Base-by-base conservation (phyloP, 345 rosid genomes). In the Murraya paniculata region DNA sequence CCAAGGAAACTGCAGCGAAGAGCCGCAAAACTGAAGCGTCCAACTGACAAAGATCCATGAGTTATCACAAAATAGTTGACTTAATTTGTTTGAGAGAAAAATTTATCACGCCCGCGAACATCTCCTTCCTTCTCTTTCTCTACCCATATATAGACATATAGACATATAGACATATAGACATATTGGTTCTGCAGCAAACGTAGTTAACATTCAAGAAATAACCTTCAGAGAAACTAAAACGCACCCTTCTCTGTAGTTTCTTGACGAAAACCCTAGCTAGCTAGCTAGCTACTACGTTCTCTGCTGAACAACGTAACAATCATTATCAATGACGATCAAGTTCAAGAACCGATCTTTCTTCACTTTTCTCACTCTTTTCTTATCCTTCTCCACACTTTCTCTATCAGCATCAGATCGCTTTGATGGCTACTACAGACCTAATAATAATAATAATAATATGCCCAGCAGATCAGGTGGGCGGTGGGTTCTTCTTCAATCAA, bases 401-500 rank as follows among this genome's bases (percentile, higher is more conserved):
- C 58, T 61, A 10, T 50, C 84, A 30, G 21, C 13, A 45, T 13
- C 50, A 14, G 50, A 45, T 13, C 50, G 25, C n/a, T 22, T 64
- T 4, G 78, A 14, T 22, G 7, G 38, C 60, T 6, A 53, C 22
- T 18, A 53, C 57, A 53, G 7, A 18, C 7, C 57, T 18, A 16
- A 53, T 5, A 53, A 53, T 50, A 41, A 41, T 9, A 16, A 50
- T 22, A 48, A 48, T 48, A 48, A 50, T 22, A 72, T 35, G 9
- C 27, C 82, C 64, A 33, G 39, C 28, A 36, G 30, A 65, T 70
- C 78, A 1, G 84, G 81, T 8, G 91, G 89, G 4, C 38, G 59
- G 41, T 90, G 92, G 94, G 80, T 78, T 28, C 76, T 87, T 14
- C 84, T 90, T 45, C 84, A 78, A 58, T 75, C 84, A 58, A 92